Conservation (phyloP, 768 basidiomycete genomes). For the Trametes elegans region DNA sequence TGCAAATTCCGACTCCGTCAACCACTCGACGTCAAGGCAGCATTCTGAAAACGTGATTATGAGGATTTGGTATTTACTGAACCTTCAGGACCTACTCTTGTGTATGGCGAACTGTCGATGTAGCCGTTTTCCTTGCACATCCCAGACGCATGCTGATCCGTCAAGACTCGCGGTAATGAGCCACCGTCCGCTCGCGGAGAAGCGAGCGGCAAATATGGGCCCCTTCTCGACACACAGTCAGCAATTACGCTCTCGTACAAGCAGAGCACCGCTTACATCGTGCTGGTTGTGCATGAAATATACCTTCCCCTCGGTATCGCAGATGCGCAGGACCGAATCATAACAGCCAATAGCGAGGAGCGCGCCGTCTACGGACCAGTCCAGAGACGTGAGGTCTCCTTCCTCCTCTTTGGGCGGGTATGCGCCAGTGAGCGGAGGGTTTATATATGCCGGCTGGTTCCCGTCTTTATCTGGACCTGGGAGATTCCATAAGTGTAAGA, state of each 20-base stretch:
- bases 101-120: conserved; percentile 65
- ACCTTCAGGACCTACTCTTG: conserved; percentile 43
- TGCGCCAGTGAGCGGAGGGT: conserved; percentile 37
- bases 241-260: neutral
- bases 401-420: conserved; percentile 48
- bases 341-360: conserved; percentile 78
- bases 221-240: conserved; percentile 49
- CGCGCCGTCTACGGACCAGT: conserved; percentile 75
- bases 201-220: conserved; percentile 76
- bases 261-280: conserved; percentile 44
- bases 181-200: conserved; percentile 72
- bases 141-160: conserved; percentile 76
- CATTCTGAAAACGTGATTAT: conserved; percentile 50
- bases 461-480: conserved; percentile 34
- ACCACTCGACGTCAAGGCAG: conserved; percentile 81
- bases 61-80: neutral
- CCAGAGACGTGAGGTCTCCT: conserved; percentile 68
- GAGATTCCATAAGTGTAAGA: conserved; percentile 72
- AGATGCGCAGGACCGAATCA: conserved; percentile 70
- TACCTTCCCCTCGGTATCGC: conserved; percentile 53
- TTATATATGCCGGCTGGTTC: neutral
- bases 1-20: conserved; percentile 66
- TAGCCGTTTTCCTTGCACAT: conserved; percentile 59
- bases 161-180: conserved; percentile 77
- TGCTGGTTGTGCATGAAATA: conserved; percentile 66